Base-by-base conservation (phyloP, 2,329 filamentous ascomycete genomes). In the Sporothrix pseudoabietina region DNA sequence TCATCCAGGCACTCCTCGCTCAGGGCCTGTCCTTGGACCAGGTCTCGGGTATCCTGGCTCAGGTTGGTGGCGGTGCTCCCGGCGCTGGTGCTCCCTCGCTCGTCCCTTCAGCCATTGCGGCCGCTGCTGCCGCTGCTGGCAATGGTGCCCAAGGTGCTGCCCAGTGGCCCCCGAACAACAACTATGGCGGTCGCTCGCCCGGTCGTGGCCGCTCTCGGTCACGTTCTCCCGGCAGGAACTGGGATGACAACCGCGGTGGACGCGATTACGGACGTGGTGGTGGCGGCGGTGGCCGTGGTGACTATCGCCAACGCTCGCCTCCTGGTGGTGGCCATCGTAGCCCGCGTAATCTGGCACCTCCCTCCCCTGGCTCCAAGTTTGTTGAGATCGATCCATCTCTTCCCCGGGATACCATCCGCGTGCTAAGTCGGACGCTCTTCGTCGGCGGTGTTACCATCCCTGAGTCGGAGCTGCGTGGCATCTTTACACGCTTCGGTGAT, bases 401-500 rank as follows among this genome's bases (percentile, higher is more conserved):
- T 74, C 91, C 92, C 3, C 85, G 88, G 75, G 92, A 92, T 74
- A 88, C 89, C 78, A 98, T 99, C 83, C 96, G 94, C 86, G 96
- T 99, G 39, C 86, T 97, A 74, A 98, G 95, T 82, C 90, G 96
- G 78, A 99, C 96, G 16, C 87, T 99, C 14, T 99, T 99, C 80
- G 94, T 99, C 78, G 96, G 96, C 76, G 96, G 96, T 80, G 96
- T 98, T 76, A 97, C 91, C 87, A 91, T 89, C 74, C 90, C 92
- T 7, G 95, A 99, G 82, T 85, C 87, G 73, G 94, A 98, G 80
- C 87, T 99, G 71, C 90, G 94, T 71, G 84, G 84, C 69, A 90
- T 97, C 61, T 99, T 99, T 81, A 86, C 85, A 78, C 90, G 90
- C 63, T 97, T 91, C 79, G 96, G 96, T 74, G 86, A 90, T 71